Evolutionary conservation across 495 filamentous ascomycete genomes (phyloP).

Genomic region (Talaromyces liani): DNA sequence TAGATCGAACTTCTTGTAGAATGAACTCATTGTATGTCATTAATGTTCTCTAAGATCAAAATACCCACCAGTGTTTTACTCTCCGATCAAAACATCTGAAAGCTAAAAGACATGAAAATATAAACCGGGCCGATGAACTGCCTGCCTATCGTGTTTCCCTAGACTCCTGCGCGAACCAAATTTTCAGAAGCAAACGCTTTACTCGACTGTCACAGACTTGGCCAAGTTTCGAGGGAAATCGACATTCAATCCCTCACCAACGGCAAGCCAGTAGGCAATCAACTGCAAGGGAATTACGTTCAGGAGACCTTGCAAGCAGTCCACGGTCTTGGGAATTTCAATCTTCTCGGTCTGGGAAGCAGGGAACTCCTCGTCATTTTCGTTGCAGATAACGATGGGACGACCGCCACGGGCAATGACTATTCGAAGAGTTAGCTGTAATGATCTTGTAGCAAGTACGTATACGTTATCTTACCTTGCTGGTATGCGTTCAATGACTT

Average conservation of each 20-base stretch:
- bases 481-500: constrained; percentile 99
- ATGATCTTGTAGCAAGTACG: neutral
- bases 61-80: neutral
- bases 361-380: constrained; percentile 81
- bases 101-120: constrained; percentile 3
- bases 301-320: constrained; percentile 88
- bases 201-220: constrained; percentile 98
- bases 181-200: constrained; percentile 26
- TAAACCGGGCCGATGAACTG: neutral
- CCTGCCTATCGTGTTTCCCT: constrained; percentile 3
- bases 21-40: constrained; percentile 8
- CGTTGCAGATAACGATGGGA: constrained; percentile 97
- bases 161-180: constrained; percentile 2
- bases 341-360: constrained; percentile 87
- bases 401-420: constrained; percentile 90
- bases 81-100: neutral
- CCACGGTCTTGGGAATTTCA: constrained; percentile 91
- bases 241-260: constrained; percentile 90
- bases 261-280: constrained; percentile 97
- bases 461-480: constrained; percentile 57
- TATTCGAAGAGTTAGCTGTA: constrained; percentile 18
- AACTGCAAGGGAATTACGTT: constrained; percentile 98
- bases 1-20: neutral
- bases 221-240: constrained; percentile 97
- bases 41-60: constrained; percentile 2